phyloP scores from a whole-genome alignment of 805 yeast genomes.

The Ogataea paraovalis region DNA sequence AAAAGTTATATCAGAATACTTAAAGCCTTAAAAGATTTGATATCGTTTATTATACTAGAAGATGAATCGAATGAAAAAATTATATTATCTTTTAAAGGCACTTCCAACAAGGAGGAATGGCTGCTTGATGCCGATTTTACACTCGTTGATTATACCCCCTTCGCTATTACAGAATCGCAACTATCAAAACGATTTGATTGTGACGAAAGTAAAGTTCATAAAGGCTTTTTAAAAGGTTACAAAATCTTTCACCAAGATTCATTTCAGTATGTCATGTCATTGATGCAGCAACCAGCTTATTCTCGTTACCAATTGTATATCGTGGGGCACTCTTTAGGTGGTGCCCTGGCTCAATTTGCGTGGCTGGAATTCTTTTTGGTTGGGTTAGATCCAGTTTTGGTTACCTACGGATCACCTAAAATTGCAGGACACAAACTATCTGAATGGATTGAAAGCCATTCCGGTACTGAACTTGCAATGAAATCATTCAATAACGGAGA shows the following conservation, averaged over 20 bases:
- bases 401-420: background rate
- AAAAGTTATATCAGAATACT: background rate
- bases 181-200: background rate
- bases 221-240: background rate
- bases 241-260: background rate
- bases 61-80: background rate
- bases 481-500: background rate
- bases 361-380: slow-evolving; percentile 8
- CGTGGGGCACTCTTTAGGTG: slow-evolving; percentile 19
- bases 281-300: background rate
- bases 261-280: background rate
- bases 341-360: slow-evolving; percentile 14
- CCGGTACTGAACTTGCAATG: background rate
- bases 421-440: background rate
- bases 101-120: background rate
- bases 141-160: background rate
- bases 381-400: background rate
- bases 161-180: background rate
- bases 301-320: slow-evolving; percentile 13
- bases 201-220: background rate
- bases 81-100: background rate
- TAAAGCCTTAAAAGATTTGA: background rate
- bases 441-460: background rate
- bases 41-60: background rate
- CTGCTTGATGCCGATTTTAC: background rate